Evolutionary conservation across 192 early-diverging fungal species (phyloP).

Genomic region (Linnemannia schmuckeri): DNA sequence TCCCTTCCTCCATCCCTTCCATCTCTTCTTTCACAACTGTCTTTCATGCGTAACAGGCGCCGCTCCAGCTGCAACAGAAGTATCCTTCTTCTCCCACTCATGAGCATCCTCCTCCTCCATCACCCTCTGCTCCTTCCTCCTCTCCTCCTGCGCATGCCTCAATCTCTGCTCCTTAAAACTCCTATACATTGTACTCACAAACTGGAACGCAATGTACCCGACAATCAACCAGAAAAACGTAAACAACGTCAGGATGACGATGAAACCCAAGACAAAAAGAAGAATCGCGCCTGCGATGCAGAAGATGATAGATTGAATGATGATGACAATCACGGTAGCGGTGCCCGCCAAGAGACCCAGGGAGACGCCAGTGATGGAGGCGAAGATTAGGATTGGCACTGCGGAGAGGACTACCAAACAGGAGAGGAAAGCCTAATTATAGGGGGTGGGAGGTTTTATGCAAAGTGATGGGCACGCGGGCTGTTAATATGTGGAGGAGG

Average conservation of each 20-base stretch:
- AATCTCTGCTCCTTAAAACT: constrained; percentile 12
- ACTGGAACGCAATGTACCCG: constrained; percentile 30
- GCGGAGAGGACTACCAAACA: constrained; percentile 24
- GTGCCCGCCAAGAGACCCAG: constrained; percentile 27
- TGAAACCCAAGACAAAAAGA: constrained; percentile 33
- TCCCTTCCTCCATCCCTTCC: neutral
- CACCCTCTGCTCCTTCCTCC: neutral
- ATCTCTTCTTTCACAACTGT: neutral
- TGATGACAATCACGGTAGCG: constrained; percentile 20
- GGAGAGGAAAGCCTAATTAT: constrained; percentile 28
- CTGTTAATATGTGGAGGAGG: neutral
- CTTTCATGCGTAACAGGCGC: neutral
- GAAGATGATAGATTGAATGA: constrained; percentile 40
- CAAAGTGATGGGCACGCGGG: no score
- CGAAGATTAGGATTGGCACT: constrained; percentile 34
- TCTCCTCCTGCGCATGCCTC: neutral
- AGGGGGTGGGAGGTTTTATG: no score
- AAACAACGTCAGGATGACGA: constrained; percentile 34
- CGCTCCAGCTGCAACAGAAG: no score
- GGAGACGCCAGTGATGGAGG: constrained; percentile 34
- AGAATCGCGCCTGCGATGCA: constrained; percentile 32
- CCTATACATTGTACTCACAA: neutral
- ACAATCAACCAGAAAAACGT: constrained; percentile 28
- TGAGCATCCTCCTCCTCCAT: neutral
- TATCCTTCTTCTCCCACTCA: neutral